phyloP scores from a whole-genome alignment of 2,329 filamentous ascomycete species.

The Stromatinia cepivora region DNA sequence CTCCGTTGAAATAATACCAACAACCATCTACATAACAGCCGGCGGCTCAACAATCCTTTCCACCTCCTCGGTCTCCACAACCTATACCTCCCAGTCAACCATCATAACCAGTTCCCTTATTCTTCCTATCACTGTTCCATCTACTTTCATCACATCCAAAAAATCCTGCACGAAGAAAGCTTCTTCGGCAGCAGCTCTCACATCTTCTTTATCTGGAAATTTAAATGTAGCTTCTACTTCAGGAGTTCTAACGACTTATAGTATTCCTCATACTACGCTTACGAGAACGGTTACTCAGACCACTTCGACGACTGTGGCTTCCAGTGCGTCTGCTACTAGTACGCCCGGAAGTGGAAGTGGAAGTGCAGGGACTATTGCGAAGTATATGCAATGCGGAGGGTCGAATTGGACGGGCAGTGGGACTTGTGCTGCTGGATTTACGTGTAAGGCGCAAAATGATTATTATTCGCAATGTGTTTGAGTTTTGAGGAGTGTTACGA shows the following conservation, averaged over 20 bases:
- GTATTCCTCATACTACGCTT: slow-evolving; percentile 1
- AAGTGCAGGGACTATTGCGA: slow-evolving; percentile 24
- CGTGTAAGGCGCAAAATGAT: slow-evolving; percentile 31
- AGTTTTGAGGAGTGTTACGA: background rate
- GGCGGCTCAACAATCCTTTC: background rate
- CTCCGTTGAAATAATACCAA: background rate
- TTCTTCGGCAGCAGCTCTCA: background rate
- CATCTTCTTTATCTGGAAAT: slow-evolving; percentile 8
- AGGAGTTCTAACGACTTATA: background rate
- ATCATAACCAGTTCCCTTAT: background rate
- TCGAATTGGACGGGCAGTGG: slow-evolving; percentile 32
- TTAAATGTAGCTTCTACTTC: background rate
- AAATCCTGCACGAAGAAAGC: slow-evolving; percentile 15
- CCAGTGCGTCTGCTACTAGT: slow-evolving; percentile 11
- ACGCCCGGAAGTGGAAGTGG: slow-evolving; percentile 3
- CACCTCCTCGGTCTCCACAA: background rate
- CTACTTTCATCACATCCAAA: slow-evolving; percentile 12
- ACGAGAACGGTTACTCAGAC: slow-evolving; percentile 1
- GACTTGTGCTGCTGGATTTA: slow-evolving; percentile 34
- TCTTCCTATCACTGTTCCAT: background rate
- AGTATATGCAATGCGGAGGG: slow-evolving; percentile 36
- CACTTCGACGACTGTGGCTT: background rate
- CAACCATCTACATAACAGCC: background rate
- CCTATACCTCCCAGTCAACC: background rate
- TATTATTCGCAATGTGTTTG: slow-evolving; percentile 37